Base-by-base conservation (phyloP, 2,329 filamentous ascomycete species). In the Cytospora leucostoma region DNA sequence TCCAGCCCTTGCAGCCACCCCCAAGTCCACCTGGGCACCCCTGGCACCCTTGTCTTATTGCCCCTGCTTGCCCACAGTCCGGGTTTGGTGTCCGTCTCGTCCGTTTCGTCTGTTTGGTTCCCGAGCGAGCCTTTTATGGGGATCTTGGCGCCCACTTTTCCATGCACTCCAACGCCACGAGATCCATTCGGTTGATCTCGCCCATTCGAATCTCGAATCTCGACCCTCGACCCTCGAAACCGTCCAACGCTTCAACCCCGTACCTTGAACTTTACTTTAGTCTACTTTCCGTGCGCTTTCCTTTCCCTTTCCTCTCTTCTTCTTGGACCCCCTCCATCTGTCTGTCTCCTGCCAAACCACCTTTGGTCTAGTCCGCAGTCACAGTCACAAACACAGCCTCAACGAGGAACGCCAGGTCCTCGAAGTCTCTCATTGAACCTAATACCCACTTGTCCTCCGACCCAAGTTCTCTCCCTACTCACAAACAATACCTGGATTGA, bases 401-500 rank as follows among this genome's bases (percentile, higher is more conserved):
- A 47, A 5, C 8, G 44, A 44, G 40, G 40, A 44, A 44, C 50
- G 19, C 37, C 27, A 44, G 40, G 37, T 40, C 37, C 12, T 19
- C 53, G 51, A 55, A 61, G 21, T 52, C 58, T 52, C 38, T 55
- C 59, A 37, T 61, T 55, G 37, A 7, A n/a, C 53, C 35, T 38
- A 50, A 56, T 51, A 50, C 51, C 38, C 27, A 51, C 8, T 37
- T n/a, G 51, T 51, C 13, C 7, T 40, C 49, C 49, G 21, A 52
- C 10, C 27, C 54, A 17, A 21, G 21, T 7, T 37, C 21, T 8
- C 53, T 40, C 35, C n/a, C 38, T 47, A 50, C 34, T 27, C 33
- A 37, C 37, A 50, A 19, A 54, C 50, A 19, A 17, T 27, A 34
- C 34, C 63, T 32, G 56, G 56, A 56, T 57, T 60, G 60, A 65